A percentile compares a stretch with the other conserved stretches of the same genome.
Conservation (phyloP, 805 yeast genomes). For the Lipomyces spencermartinsiae region DNA sequence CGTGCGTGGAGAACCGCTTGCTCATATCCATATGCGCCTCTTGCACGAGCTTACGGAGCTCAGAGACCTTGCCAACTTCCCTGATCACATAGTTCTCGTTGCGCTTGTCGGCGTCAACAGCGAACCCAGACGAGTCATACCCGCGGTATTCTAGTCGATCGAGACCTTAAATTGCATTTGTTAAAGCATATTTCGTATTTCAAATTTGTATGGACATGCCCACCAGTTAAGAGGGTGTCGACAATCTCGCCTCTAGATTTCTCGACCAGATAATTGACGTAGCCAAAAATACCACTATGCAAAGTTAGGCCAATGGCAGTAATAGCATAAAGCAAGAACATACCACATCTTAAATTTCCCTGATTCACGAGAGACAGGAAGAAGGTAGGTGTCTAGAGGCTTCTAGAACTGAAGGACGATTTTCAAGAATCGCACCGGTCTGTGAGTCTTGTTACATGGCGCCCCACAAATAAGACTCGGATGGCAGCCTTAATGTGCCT, state of each 20-base stretch:
- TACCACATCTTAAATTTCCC: slow-evolving; percentile 5
- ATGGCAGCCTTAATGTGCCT: no score
- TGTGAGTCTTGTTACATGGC: no score
- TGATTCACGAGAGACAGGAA: not conserved
- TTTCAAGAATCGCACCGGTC: no score
- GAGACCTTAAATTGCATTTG: slow-evolving; percentile 43
- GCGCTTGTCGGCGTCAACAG: slow-evolving; percentile 85
- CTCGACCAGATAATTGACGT: slow-evolving; percentile 91
- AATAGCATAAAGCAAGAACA: not conserved
- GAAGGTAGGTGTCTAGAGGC: not conserved
- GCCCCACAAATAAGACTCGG: no score
- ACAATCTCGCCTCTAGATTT: slow-evolving; percentile 90
- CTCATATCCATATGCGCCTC: slow-evolving; percentile 59
- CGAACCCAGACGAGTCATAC: slow-evolving; percentile 96
- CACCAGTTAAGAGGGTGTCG: slow-evolving; percentile 84
- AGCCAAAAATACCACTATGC: slow-evolving; percentile 92
- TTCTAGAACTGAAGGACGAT: not conserved
- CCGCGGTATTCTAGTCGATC: slow-evolving; percentile 95
- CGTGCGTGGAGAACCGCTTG: slow-evolving; percentile 78
- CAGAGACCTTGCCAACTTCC: slow-evolving; percentile 90
- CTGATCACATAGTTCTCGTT: slow-evolving; percentile 76
- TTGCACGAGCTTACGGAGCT: slow-evolving; percentile 67
- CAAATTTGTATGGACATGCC: slow-evolving; percentile 44
- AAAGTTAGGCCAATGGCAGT: slow-evolving; percentile 7
- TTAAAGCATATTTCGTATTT: not conserved